Conservation (phyloP, 257 asterid species). For the Vinca minor region DNA sequence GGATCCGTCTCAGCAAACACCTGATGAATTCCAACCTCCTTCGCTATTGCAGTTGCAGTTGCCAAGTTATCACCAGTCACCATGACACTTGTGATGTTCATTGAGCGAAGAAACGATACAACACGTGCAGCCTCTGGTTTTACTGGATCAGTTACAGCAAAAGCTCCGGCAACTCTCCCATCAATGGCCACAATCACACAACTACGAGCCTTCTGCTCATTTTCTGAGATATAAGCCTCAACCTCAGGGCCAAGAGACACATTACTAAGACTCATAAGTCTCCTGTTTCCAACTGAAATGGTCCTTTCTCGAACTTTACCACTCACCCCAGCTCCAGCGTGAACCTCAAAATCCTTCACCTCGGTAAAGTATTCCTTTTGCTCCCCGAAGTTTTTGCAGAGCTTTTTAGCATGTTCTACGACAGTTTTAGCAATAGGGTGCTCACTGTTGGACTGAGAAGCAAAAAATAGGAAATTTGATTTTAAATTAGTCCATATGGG, state of each 20-base stretch:
- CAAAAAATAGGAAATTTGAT: no score
- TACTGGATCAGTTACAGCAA: constrained; percentile 88
- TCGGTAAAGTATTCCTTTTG: constrained; percentile 41
- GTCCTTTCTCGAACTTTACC: constrained; percentile 63
- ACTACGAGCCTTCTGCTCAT: constrained; percentile 80
- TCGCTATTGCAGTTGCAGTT: constrained; percentile 76
- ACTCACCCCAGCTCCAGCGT: constrained; percentile 84
- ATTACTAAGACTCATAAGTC: constrained; percentile 54
- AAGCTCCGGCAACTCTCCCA: constrained; percentile 72
- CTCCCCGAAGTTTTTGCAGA: constrained; percentile 36
- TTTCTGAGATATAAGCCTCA: constrained; percentile 48
- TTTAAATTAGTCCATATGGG: background rate
- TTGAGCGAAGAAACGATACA: constrained; percentile 59
- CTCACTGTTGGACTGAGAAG: constrained; percentile 74
- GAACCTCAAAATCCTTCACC: constrained; percentile 80
- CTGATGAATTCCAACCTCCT: constrained; percentile 67
- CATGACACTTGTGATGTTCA: constrained; percentile 81
- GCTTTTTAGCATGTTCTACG: constrained; percentile 66
- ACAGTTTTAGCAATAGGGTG: constrained; percentile 95
- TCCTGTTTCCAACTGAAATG: constrained; percentile 72
- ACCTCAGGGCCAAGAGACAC: constrained; percentile 59
- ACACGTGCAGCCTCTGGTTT: constrained; percentile 78
- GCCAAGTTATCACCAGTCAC: constrained; percentile 99
- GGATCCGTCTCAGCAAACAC: constrained; percentile 98
- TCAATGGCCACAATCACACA: constrained; percentile 79